Base-by-base conservation (phyloP, 805 yeast species). In the Ogataea trehalophila region DNA sequence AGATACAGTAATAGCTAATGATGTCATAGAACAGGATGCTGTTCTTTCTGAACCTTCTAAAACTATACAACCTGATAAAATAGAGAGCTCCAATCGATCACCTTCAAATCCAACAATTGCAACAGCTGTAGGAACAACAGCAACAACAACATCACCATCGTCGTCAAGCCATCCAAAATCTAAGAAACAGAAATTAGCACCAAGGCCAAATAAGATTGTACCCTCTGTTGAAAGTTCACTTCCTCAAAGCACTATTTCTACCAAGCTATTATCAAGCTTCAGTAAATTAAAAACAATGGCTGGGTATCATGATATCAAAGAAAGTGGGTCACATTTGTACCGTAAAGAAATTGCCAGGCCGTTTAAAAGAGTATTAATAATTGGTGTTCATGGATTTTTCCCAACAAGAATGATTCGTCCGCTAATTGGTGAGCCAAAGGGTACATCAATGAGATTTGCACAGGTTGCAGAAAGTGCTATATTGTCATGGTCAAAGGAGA, bases 311-410 rank as follows among this genome's bases (percentile, higher is more conserved):
- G 39, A 46, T 4, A 23, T 31, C 1, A 39, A 44, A 2, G 23
- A 26, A 6, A 44, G 46, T 15, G 53, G 54, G 31, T 26, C 35
- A 4, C 61, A 59, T 48, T 45, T 63, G 9, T 48, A 52, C 33
- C 40, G 63, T 17, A 62, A 53, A 36, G 23, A 22, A 9, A 41
- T 45, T 8, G 59, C 71, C 0, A 49, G 56, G 4, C 26, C 16
- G 1, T 55, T 78, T 46, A 77, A 78, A 48, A 80, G 81, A 52
- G 87, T 87, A 0, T 75, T 92, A 31, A 85, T 94, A 34, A 80
- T 92, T 49, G 99, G 99, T 0, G 91, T 92, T 1, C 99, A 92
- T 68, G 99, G 99, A 0, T 92, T 91, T 60, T 92, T 94, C 70
- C 99, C 99, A 0, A 86, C 89, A 1, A 80, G 77, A 52, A 82